Percentiles rank a stretch among this genome's conserved stretches.
These are phyloP conservation scores for Epichloe hybrida DNA, from an alignment of 2,329 filamentous ascomycete genomes.

Conservation along the genomic window DNA sequence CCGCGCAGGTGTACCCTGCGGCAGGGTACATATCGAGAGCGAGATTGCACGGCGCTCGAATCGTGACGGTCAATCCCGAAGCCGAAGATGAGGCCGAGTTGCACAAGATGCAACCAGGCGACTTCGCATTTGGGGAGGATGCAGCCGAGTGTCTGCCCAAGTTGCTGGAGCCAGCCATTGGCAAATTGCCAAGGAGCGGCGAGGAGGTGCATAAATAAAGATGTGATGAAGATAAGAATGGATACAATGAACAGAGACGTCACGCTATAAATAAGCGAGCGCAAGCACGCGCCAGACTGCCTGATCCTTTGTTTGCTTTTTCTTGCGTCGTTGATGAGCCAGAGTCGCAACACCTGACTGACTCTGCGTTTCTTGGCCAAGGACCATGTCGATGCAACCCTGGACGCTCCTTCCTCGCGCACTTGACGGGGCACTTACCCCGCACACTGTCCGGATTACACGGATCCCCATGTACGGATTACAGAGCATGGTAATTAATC, in stretches of 20 bases:
- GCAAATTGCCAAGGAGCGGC: conserved; percentile 15
- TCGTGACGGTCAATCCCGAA: conserved; percentile 73
- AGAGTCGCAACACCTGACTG: too few relatives aligned
- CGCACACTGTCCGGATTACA: too few relatives aligned
- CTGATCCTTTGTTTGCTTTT: too few relatives aligned
- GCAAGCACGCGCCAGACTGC: too few relatives aligned
- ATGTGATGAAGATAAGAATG: neutral
- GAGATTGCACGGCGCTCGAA: conserved; percentile 47
- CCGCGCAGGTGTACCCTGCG: conserved; percentile 67
- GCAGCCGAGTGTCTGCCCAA: conserved; percentile 26
- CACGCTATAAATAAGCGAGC: neutral
- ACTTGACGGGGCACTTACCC: too few relatives aligned
- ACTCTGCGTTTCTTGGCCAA: too few relatives aligned
- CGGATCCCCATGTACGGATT: too few relatives aligned
- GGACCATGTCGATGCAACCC: too few relatives aligned
- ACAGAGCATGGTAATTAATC: too few relatives aligned
- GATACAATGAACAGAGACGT: neutral
- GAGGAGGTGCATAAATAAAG: conserved; percentile 9
- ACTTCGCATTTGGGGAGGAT: conserved; percentile 31
- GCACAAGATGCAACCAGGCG: conserved; percentile 24
- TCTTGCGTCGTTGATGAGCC: too few relatives aligned
- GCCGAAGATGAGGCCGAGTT: conserved; percentile 24
- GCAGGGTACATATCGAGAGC: conserved; percentile 60
- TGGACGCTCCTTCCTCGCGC: too few relatives aligned
- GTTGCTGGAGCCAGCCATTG: conserved; percentile 29